Evolutionary conservation across 768 basidiomycete genomes (phyloP), one percentile per base, ranked within the genome.

Genomic region (Phylloporus sp.): DNA sequence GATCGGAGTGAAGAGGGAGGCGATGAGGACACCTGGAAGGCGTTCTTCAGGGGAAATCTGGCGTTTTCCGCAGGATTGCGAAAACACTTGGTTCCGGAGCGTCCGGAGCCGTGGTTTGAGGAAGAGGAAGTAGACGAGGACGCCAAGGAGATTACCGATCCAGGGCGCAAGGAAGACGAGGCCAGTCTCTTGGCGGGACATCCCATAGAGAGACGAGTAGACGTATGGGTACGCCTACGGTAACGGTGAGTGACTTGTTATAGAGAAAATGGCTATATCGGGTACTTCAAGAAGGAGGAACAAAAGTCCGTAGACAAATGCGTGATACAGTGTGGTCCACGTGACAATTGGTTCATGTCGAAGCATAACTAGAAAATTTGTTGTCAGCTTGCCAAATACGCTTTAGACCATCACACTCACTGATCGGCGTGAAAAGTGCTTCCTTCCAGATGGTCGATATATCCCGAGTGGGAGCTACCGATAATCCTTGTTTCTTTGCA

Each of bases 271-370:
- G 1, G 28, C 36, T 41, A 10, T 11, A 40, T 11, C 16, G 18
- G 12, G 34, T 10, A 67, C 65, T 55, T 66, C 65, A 3, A 67
- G 65, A 41, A 66, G 65, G 13, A 66, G 53, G 26, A 66, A 66
- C 40, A 66, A 55, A 22, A 66, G 65, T 5, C 65, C 65, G 27
- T 59, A 64, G 28, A 66, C 55, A 29, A 66, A 66, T 7, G 65
- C 61, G 16, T 66, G 65, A 46, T 64, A 66, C 6, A 66, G 40
- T 4, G 64, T 59, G n/a, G 64, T 64, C 65, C 64, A 66, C 3
- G 53, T 53, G 5, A 66, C 57, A 39, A 66, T 66, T 11, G 65
- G 65, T 34, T 66, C 65, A 5, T 55, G 47, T 16, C 28, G 43
- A 27, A 66, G 59, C 59, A 66, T 66, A 36, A 35, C 65, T 67